Conservation (phyloP, 257 asterid species). For the Penstemon barbatus region DNA sequence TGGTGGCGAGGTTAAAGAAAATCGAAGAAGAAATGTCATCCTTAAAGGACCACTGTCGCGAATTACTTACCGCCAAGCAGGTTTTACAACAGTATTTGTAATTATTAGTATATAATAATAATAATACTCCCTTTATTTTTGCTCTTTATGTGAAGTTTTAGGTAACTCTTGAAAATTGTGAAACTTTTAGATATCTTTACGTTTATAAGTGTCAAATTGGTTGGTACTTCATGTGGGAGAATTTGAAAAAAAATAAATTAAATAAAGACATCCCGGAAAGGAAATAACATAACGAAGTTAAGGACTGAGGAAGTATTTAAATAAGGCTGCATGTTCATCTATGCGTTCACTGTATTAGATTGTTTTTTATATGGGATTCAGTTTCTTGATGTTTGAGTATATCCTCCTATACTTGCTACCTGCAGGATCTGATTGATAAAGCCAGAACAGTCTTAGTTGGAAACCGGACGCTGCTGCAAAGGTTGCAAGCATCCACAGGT, state of each 20-base stretch:
- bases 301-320: no score
- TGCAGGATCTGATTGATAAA: conserved; percentile 91
- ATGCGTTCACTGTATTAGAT: neutral
- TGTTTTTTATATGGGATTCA: neutral
- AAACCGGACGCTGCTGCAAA: conserved; percentile 71
- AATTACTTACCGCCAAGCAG: conserved; percentile 95
- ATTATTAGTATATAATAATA: no score
- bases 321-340: neutral
- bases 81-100: conserved; percentile 25
- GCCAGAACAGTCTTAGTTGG: conserved; percentile 79
- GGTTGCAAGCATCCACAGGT: conserved; percentile 67
- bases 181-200: no score
- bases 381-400: neutral
- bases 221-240: no score
- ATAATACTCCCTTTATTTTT: no score
- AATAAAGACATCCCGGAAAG: no score
- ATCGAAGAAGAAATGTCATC: conserved; percentile 77
- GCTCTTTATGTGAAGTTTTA: no score
- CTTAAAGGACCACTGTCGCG: conserved; percentile 81
- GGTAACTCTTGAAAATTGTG: no score
- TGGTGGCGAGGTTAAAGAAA: conserved; percentile 77
- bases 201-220: no score
- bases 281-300: no score
- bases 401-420: neutral
- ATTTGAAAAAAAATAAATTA: no score